Evolutionary conservation across 306 rosid species (phyloP).

Genomic region (Medicago ruthenica): DNA sequence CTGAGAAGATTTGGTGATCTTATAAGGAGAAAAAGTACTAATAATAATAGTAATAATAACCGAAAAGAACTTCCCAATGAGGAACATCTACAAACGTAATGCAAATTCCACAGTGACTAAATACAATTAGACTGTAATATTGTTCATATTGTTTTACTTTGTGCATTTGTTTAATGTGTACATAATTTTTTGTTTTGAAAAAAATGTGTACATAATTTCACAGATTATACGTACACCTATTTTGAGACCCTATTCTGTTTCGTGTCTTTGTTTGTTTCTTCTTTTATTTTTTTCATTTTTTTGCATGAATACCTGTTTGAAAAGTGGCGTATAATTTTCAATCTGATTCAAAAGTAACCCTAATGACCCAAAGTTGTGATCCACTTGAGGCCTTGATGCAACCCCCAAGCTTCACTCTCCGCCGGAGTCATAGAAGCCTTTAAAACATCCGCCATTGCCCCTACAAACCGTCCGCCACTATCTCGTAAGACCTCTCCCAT

Average conservation of each 20-base stretch:
- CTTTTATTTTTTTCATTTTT: too few relatives aligned
- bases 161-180: background rate
- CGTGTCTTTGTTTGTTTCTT: background rate
- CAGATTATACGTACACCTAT: background rate
- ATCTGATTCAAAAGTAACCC: too few relatives aligned
- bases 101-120: background rate
- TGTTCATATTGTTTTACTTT: background rate
- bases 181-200: too few relatives aligned
- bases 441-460: too few relatives aligned
- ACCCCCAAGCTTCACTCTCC: too few relatives aligned
- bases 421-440: too few relatives aligned
- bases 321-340: too few relatives aligned
- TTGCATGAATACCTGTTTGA: too few relatives aligned
- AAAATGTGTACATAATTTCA: constrained; percentile 8
- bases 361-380: too few relatives aligned
- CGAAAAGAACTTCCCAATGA: constrained; percentile 52
- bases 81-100: constrained; percentile 43
- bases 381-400: too few relatives aligned
- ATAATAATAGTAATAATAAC: background rate
- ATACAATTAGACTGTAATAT: background rate
- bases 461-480: too few relatives aligned
- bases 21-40: constrained; percentile 57
- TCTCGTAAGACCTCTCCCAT: too few relatives aligned
- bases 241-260: background rate
- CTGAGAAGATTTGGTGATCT: constrained; percentile 85